Conservation (phyloP, 2,329 filamentous ascomycete genomes). For the Uncinocarpus reesii region DNA sequence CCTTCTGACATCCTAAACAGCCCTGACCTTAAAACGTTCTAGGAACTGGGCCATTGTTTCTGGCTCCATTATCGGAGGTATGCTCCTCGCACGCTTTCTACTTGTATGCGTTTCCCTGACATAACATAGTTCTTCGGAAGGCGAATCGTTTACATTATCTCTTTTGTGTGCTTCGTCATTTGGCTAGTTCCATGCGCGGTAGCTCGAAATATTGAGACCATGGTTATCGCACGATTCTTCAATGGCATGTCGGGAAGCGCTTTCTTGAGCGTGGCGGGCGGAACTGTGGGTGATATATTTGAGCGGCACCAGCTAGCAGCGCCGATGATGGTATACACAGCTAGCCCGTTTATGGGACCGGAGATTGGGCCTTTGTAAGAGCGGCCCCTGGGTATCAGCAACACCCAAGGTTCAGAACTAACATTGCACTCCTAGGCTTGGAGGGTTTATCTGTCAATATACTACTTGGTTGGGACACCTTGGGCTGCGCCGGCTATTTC, state of each 20-base stretch:
- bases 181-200: conserved; percentile 75
- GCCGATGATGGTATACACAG: conserved; percentile 74
- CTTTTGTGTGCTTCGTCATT: conserved; percentile 63
- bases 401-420: neutral
- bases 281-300: conserved; percentile 76
- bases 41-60: conserved; percentile 51
- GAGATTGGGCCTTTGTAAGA: conserved; percentile 45
- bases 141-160: conserved; percentile 65
- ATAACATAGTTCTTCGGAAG: conserved; percentile 61
- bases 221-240: conserved; percentile 69
- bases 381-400: neutral
- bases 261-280: conserved; percentile 61
- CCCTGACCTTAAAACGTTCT: conserved; percentile 9
- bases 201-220: conserved; percentile 68
- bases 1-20: conserved; percentile 20
- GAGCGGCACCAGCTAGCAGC: conserved; percentile 55
- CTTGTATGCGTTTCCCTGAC: neutral
- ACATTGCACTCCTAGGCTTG: conserved; percentile 38
- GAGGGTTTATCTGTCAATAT: conserved; percentile 73
- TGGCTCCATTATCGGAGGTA: conserved; percentile 53
- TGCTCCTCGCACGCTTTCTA: neutral
- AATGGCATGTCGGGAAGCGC: conserved; percentile 40
- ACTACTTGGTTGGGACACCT: conserved; percentile 47
- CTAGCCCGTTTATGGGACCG: conserved; percentile 50
- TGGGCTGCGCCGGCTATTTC: neutral